Evolutionary conservation across 1,284 basidiomycete genomes (phyloP), one percentile per base, ranked within the genome.

Genomic region (Cryptococcus neoformans): DNA sequence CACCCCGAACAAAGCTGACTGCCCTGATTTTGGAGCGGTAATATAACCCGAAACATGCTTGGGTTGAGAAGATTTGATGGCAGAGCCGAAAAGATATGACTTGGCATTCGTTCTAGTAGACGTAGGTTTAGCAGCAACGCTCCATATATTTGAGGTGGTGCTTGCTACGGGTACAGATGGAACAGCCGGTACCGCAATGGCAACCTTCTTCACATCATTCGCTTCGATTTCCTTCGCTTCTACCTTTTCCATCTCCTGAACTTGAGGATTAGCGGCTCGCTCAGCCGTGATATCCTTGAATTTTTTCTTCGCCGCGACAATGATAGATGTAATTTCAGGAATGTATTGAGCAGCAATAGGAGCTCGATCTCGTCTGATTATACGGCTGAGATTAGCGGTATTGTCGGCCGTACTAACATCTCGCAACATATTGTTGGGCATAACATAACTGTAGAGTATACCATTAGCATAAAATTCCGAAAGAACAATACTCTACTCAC

Each of bases 351-450:
- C 58, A 34, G 63, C 68, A 9, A 74, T 55, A 8, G 60, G 57
- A 6, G 64, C 56, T 39, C 58, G 28, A 11, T 48, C 49, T 36
- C 52, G 49, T 21, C 34, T 48, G 37, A 61, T 37, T n/a, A 52
- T 49, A 34, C 51, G 54, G 44, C 54, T 39, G 45, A 54, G 42
- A 11, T 53, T 49, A 1, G 56, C 50, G 8, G 56, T 44, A 12
- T 46, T 57, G 5, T 54, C 48, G 53, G 39, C 12, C 53, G 34
- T 12, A 57, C 34, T 42, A 63, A 44, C 50, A 35, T 41, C 16
- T 41, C 58, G 42, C 34, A 92, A 68, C 59, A 83, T 81, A 59
- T 88, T 86, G 63, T 90, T 88, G 16, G 85, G 81, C 21, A 93
- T 79, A 28, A 92, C 83, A 69, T 46, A 62, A 35, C 62, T 21